Conservation (phyloP, 164 flowering plant genomes). For the Dillenia suffruticosa region DNA sequence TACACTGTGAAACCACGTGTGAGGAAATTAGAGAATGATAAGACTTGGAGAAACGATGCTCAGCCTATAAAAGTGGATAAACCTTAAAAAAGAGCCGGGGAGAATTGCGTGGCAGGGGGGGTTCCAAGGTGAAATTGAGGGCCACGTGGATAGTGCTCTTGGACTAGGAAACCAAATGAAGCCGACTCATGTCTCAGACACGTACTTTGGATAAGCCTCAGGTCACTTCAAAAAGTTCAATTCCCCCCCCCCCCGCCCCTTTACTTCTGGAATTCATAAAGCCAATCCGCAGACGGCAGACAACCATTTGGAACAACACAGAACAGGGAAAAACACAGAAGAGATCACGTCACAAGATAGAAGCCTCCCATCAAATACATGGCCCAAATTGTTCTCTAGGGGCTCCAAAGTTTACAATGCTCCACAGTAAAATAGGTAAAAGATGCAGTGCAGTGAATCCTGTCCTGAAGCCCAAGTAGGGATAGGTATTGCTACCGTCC, state of each 20-base stretch:
- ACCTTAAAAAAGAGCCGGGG: neutral
- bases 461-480: too few species aligned
- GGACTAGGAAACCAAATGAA: constrained; percentile 28
- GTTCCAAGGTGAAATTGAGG: constrained; percentile 4
- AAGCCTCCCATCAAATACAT: too few species aligned
- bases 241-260: too few species aligned
- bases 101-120: constrained; percentile 8
- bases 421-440: too few species aligned
- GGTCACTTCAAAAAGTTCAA: constrained; percentile 14
- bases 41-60: constrained; percentile 10
- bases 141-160: constrained; percentile 23
- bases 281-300: neutral
- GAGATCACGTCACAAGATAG: too few species aligned
- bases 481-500: too few species aligned
- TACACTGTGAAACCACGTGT: constrained; percentile 9
- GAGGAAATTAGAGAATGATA: neutral
- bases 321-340: neutral
- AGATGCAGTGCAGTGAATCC: too few species aligned
- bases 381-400: too few species aligned
- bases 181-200: neutral
- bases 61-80: constrained; percentile 14
- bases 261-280: too few species aligned
- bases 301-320: neutral
- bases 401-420: too few species aligned
- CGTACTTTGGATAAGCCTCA: constrained; percentile 23